These are phyloP conservation scores for Rhizopogon vesiculosus DNA, from an alignment of 768 basidiomycete genomes.

Conservation along the genomic window DNA sequence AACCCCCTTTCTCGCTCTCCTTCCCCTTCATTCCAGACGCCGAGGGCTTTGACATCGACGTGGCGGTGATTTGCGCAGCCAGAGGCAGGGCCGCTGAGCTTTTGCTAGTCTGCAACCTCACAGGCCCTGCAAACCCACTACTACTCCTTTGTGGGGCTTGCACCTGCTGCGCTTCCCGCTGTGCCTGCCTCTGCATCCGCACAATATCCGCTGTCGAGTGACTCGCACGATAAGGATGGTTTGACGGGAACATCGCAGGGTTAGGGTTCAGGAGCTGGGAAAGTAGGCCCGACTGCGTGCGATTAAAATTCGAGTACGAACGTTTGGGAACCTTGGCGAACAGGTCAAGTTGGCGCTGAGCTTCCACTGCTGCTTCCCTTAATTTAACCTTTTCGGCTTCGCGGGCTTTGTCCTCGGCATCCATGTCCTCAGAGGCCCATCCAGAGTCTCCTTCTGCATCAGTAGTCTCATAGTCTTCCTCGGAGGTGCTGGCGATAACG, in stretches of 20 bases:
- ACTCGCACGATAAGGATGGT: conserved; percentile 54
- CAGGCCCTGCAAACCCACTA: conserved; percentile 25
- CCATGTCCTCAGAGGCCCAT: conserved; percentile 60
- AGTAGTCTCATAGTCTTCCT: conserved; percentile 46
- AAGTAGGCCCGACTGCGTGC: conserved; percentile 52
- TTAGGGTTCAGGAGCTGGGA: conserved; percentile 72
- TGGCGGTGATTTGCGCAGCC: conserved; percentile 42
- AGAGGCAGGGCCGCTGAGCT: conserved; percentile 57
- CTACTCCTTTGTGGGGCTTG: conserved; percentile 23
- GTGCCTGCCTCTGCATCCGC: conserved; percentile 12
- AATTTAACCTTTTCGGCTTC: conserved; percentile 29
- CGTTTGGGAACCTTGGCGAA: conserved; percentile 63
- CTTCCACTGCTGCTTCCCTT: conserved; percentile 57
- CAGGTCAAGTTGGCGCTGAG: conserved; percentile 62
- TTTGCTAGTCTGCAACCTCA: conserved; percentile 46
- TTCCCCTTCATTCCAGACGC: conserved; percentile 16
- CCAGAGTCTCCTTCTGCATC: conserved; percentile 53
- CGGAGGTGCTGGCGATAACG: conserved; percentile 42
- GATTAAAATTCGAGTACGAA: conserved; percentile 58
- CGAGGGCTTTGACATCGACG: conserved; percentile 23
- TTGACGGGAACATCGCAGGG: conserved; percentile 51
- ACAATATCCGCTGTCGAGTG: conserved; percentile 45
- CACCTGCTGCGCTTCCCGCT: conserved; percentile 14
- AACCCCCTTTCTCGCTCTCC: conserved; percentile 34
- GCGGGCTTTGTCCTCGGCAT: conserved; percentile 28